Evolutionary conservation across 108 stramenopile species (phyloP), one percentile per base, ranked within the genome.

Genomic region (Cylindrotheca closterium): DNA sequence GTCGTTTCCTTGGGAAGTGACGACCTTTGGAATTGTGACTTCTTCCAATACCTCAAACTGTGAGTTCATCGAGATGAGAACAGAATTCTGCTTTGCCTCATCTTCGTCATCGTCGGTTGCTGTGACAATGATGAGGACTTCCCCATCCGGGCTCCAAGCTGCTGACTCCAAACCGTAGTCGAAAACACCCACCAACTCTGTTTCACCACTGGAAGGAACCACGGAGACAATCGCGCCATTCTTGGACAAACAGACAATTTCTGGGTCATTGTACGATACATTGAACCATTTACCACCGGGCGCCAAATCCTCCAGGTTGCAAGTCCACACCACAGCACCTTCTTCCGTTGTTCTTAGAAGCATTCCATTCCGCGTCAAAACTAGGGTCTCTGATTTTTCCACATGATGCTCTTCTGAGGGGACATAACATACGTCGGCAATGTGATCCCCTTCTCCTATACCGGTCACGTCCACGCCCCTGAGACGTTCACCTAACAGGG

Each of bases 91-190:
- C 67, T 63, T 50, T 4, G 65, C 42, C 34, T 59, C 51, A 54
- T 68, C 68, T 24, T 79, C 87, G 8, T 87, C 86, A 25, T 67
- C 77, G 63, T 51, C 70, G 17, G 82, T 74, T 64, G 78, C 78
- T 25, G 89, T 89, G 7, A 89, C 77, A 55, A 94, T 74, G 12
- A 82, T 76, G 56, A 94, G 58, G 1, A 90, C 63, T 77, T 94
- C 90, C 8, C 82, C 71, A 77, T 94, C 93, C 2, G 86, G 84
- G 86, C 89, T 91, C 90, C 90, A 94, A 22, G 66, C 62, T 18
- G 77, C 90, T 46, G 83, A 75, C 51, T 83, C 73, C 23, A 94
- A 47, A 0, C 93, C 93, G 67, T 90, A 72, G 51, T 91, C 90
- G 68, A 94, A 94, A 12, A 80, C 74, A 8, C 93, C 93, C 30